These are phyloP conservation scores for Zygotorulaspora mrakii DNA, from an alignment of 1,139 yeast genomes.

Conservation along the genomic window DNA sequence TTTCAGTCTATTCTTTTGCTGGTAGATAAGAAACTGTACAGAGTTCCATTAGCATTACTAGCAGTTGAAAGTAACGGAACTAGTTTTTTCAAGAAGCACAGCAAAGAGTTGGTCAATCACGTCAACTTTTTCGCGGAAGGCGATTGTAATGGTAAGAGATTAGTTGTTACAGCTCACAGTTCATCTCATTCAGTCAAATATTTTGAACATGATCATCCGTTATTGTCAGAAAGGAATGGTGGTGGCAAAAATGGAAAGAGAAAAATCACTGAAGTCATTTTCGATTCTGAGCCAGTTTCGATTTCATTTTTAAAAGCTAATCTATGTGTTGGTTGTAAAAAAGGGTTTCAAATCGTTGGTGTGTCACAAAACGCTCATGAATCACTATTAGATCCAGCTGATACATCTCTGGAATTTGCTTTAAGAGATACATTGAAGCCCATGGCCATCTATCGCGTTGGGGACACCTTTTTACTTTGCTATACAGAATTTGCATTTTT, in stretches of 20 bases:
- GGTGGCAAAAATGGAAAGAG: constrained; percentile 64
- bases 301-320: constrained; percentile 85
- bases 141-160: constrained; percentile 80
- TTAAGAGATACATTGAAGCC: constrained; percentile 73
- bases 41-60: constrained; percentile 79
- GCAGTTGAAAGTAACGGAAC: constrained; percentile 55
- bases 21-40: constrained; percentile 76
- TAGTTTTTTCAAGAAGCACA: constrained; percentile 48
- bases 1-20: constrained; percentile 78
- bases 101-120: constrained; percentile 77
- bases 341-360: constrained; percentile 91
- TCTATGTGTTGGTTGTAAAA: constrained; percentile 91
- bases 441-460: constrained; percentile 83
- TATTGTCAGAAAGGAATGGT: constrained; percentile 37
- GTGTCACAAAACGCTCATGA: constrained; percentile 55
- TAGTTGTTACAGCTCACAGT: constrained; percentile 85
- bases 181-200: constrained; percentile 74
- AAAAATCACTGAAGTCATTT: constrained; percentile 71
- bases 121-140: constrained; percentile 90
- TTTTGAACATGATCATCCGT: constrained; percentile 55
- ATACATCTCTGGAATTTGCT: constrained; percentile 94
- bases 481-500: constrained; percentile 92
- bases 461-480: constrained; percentile 79
- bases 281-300: constrained; percentile 86
- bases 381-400: constrained; percentile 88